phyloP scores from a whole-genome alignment of 768 basidiomycete genomes.

The Sarcomyxa edulis region DNA sequence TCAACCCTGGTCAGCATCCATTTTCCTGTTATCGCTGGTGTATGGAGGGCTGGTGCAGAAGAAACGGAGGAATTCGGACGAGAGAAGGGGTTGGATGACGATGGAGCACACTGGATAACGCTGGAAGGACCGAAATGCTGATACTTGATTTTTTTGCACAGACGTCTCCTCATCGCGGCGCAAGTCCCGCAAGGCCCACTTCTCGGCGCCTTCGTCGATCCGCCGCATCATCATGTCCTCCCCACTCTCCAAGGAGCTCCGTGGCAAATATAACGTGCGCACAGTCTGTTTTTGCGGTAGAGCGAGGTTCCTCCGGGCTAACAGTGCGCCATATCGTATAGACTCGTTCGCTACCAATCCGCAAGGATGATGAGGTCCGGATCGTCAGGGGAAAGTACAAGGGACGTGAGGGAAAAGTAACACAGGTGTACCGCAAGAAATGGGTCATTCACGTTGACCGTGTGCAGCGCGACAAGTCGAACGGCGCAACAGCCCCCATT shows the following conservation, averaged over 20 bases:
- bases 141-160: constrained; percentile 26
- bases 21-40: constrained; percentile 3
- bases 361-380: constrained; percentile 97
- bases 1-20: constrained; percentile 69
- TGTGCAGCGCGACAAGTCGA: constrained; percentile 95
- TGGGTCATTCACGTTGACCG: constrained; percentile 99
- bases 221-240: constrained; percentile 99
- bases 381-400: constrained; percentile 98
- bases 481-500: constrained; percentile 89
- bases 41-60: too few relatives aligned
- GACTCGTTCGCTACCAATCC: constrained; percentile 89
- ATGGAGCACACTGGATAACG: constrained; percentile 35
- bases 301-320: constrained; percentile 3
- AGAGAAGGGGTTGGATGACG: constrained; percentile 52
- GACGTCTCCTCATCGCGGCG: constrained; percentile 91
- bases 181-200: constrained; percentile 98
- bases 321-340: constrained; percentile 26
- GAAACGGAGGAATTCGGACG: too few relatives aligned
- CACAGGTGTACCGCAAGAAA: constrained; percentile 97
- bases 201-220: constrained; percentile 88
- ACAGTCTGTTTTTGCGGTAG: background rate
- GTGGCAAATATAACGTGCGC: constrained; percentile 85
- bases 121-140: constrained; percentile 22
- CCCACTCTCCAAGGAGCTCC: constrained; percentile 90
- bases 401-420: constrained; percentile 97